phyloP scores from a whole-genome alignment of 129 eudicot genomes.

The Pseudognaphalium luteoalbum region DNA sequence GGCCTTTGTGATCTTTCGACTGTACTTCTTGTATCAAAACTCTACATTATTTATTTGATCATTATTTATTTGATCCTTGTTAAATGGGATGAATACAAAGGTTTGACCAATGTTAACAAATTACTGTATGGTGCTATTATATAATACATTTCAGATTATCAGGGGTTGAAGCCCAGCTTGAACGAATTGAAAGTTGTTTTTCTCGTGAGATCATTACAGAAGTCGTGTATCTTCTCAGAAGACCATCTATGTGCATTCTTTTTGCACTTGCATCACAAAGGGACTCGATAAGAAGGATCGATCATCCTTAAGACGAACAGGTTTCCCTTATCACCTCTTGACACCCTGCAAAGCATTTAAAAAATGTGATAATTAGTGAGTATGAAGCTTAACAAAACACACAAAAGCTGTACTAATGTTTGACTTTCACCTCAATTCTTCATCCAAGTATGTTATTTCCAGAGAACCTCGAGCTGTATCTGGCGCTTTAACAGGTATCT shows the following conservation, averaged over 20 bases:
- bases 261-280: slow-evolving; percentile 29
- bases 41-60: background rate
- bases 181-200: background rate
- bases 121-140: no score
- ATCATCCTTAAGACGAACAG: slow-evolving; percentile 67
- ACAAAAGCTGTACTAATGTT: background rate
- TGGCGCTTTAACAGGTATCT: slow-evolving; percentile 61
- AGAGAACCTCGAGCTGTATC: slow-evolving; percentile 68
- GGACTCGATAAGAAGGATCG: slow-evolving; percentile 60
- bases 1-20: no score
- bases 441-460: slow-evolving; percentile 79
- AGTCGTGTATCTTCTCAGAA: background rate
- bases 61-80: no score
- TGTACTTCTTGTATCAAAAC: background rate
- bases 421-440: slow-evolving; percentile 54
- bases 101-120: no score
- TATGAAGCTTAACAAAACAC: background rate
- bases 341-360: slow-evolving; percentile 47
- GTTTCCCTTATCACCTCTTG: slow-evolving; percentile 70
- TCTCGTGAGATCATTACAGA: background rate
- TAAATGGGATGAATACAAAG: no score
- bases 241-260: background rate
- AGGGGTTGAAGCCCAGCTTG: no score
- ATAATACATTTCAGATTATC: no score
- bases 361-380: background rate